Percentiles rank a stretch among this genome's conserved stretches.
Conservation (phyloP, 2,329 filamentous ascomycete species). For the Alternaria gaisen region DNA sequence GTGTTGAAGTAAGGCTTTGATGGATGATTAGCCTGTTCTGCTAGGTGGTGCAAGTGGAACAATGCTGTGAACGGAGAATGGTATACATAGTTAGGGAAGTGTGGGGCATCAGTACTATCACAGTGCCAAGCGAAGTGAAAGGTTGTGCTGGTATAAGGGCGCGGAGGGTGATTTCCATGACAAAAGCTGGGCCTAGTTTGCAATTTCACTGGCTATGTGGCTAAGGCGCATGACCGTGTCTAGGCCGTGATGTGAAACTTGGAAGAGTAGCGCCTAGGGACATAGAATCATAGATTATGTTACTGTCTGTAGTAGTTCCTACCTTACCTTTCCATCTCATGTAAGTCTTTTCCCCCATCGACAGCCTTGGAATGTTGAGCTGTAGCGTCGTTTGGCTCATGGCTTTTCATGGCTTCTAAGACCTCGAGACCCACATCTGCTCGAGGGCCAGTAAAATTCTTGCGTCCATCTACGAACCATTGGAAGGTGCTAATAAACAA, state of each 20-base stretch:
- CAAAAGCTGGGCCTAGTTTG: not conserved
- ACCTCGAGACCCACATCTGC: conserved; percentile 55
- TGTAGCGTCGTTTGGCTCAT: conserved; percentile 19
- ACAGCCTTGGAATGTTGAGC: conserved; percentile 14
- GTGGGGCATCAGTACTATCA: not conserved
- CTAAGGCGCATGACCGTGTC: not conserved
- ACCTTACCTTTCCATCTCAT: not conserved
- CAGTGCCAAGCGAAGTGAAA: not conserved
- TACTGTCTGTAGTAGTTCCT: not conserved
- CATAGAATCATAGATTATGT: not conserved
- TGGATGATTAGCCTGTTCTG: not conserved
- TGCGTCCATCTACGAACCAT: conserved; percentile 68
- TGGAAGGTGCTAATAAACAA: conserved; percentile 65
- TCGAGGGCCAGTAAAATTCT: conserved; percentile 65
- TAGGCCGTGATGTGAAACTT: no score
- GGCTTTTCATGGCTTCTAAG: conserved; percentile 41
- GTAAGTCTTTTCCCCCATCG: conserved; percentile 10
- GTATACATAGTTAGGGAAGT: not conserved
- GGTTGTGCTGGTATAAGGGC: not conserved
- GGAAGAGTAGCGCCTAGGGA: not conserved
- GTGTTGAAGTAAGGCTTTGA: not conserved
- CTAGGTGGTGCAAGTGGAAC: not conserved
- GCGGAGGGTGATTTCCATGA: not conserved
- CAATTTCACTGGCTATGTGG: not conserved
- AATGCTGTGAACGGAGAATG: not conserved